Evolutionary conservation across 345 rosid genomes (phyloP), one percentile per base, ranked within the genome.

Genomic region (Eucalyptus erythrocorys): DNA sequence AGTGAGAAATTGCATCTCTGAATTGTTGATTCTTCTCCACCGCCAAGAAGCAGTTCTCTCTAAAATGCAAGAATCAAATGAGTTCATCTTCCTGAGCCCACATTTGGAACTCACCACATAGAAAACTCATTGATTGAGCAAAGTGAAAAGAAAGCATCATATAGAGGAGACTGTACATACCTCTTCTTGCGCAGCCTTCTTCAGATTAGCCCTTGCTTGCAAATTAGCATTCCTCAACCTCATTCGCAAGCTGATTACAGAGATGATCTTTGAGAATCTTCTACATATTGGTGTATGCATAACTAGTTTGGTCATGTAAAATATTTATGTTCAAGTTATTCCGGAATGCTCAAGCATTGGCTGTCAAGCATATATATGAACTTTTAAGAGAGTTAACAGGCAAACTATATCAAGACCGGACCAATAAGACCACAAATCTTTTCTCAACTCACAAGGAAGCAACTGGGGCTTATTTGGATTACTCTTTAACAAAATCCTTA

Each of bases 11-110:
- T 96, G 87, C 95, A 96, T 88, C 99, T 92, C 68, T 96, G 97
- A 87, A 93, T 92, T 12, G 99, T 97, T 64, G 99, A 97, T 93
- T 97, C 98, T 89, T 93, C 96, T 87, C 99, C 99, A 27, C 99
- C 98, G 50, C 99, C 99, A 64, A 97, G 92, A 88, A 97, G 99
- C 89, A 95, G 95, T 93, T 96, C 95, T 93, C 99, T 97, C 99
- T 97, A 88, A 87, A 91, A 92, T 53, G 49, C 48, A 82, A 27
- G 88, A n/a, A 85, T 15, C 49, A 85, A 37, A 76, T 0, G 47
- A 76, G 47, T 76, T 76, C 45, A 76, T 19, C 47, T 6, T 76
- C 82, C 82, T 40, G 27, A 37, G 82, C 47, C 30, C 82, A 76
- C 82, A 40, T 17, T 76, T 37, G 82, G 82, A 76, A 76, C 82